Evolutionary conservation across 176 grass and related monocot species (phyloP), one percentile per base, ranked within the genome.

Genomic region (Pontederia paniculata): DNA sequence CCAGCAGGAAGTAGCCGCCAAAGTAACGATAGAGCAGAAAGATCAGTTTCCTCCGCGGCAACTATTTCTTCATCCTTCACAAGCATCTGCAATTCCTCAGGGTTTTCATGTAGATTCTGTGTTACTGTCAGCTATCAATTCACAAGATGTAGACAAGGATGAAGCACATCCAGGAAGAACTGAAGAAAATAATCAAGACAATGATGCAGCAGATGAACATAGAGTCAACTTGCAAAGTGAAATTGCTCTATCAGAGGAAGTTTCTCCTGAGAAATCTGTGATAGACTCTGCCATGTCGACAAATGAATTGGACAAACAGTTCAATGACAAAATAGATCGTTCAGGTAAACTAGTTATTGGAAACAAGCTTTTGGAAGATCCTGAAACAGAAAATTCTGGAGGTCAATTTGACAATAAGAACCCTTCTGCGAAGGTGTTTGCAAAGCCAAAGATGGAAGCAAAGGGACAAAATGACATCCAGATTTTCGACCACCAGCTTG

Each of bases 251-350:
- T 77, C 67, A 13, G 56, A 77, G 25, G 76, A 68, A 71, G 63
- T 62, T 28, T 50, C 71, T 75, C 75, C 65, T 71, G 65, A 84
- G 37, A 77, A 71, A 22, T 76, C 76, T 55, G 77, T 74, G 15
- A 58, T 80, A 70, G 74, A 69, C 73, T 76, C 78, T 21, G 54
- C 65, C 0, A 70, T 74, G 48, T 73, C 71, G 42, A 54, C 53
- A 57, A 62, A 60, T 62, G 76, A 70, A 54, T 13, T 42, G 23
- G 68, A 76, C 20, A 17, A 66, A 9, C 63, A 81, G 41, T 57
- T 42, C 31, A 62, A 75, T 72, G 62, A 21, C 49, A 60, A 55
- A 1, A 70, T 76, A 31, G 5, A 5, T 5, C 1, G 5, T 31
- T 2, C 25, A 31, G 1, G 1, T 5, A 5, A 31, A 5, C 25